Conservation (phyloP, 106 monocot genomes). For the Acanthochlamys bracteata region DNA sequence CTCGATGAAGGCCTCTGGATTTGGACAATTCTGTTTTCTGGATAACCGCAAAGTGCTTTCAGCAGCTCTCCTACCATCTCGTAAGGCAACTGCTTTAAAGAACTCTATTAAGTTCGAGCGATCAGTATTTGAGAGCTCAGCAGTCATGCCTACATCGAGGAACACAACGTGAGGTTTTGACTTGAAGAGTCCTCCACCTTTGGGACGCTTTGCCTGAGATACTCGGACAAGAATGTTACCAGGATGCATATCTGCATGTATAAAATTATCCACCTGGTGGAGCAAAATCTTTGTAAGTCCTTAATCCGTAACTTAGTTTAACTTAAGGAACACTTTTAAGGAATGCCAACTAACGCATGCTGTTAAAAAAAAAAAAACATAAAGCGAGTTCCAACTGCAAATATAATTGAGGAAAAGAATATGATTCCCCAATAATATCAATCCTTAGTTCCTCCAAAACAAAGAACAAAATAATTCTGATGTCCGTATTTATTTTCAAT, state of each 20-base stretch:
- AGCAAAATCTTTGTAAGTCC: no score
- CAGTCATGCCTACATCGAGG: slow-evolving; percentile 75
- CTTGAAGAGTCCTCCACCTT: slow-evolving; percentile 32
- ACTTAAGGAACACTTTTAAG: no score
- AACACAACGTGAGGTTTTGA: slow-evolving; percentile 66
- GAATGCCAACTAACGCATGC: no score
- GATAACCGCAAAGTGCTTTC: slow-evolving; percentile 46
- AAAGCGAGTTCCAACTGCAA: no score
- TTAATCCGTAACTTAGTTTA: background rate
- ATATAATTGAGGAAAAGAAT: no score
- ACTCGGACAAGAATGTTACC: slow-evolving; percentile 67
- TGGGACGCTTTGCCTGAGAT: slow-evolving; percentile 9
- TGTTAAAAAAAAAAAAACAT: no score
- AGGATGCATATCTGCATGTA: slow-evolving; percentile 76
- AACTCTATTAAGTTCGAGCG: slow-evolving; percentile 54
- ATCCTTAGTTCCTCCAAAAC: no score
- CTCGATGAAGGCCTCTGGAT: slow-evolving; percentile 58
- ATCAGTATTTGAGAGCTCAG: slow-evolving; percentile 57
- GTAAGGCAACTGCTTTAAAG: slow-evolving; percentile 58
- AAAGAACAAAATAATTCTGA: no score
- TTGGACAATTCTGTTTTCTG: slow-evolving; percentile 50
- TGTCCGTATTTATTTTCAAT: no score
- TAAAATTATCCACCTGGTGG: slow-evolving; percentile 60
- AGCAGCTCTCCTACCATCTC: slow-evolving; percentile 65
- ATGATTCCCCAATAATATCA: no score